Conservation (phyloP, 1,284 basidiomycete species). For the Vanrija sp. region DNA sequence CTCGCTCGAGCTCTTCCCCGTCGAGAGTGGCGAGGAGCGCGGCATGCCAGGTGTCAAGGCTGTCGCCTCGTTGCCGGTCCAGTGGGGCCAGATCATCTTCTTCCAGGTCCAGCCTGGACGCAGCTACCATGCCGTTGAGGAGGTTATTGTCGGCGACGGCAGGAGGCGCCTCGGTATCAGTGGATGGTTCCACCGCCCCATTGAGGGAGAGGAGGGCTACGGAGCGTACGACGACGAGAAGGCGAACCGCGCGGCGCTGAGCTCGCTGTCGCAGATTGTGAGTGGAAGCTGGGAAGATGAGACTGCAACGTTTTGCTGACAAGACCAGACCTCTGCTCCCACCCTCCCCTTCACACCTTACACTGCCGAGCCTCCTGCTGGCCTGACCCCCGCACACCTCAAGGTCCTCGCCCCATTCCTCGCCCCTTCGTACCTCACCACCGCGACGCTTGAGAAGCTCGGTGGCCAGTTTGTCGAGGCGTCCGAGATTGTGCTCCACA, state of each 20-base stretch:
- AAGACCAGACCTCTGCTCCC: slow-evolving; percentile 58
- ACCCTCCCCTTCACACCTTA: slow-evolving; percentile 49
- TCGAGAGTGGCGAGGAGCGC: slow-evolving; percentile 45
- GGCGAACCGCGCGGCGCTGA: slow-evolving; percentile 65
- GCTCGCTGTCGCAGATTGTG: slow-evolving; percentile 49
- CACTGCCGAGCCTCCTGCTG: slow-evolving; percentile 39
- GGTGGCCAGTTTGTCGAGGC: slow-evolving; percentile 79
- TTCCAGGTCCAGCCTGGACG: slow-evolving; percentile 74
- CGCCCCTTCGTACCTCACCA: slow-evolving; percentile 84
- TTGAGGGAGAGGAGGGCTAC: slow-evolving; percentile 87
- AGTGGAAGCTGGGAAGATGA: slow-evolving; percentile 8
- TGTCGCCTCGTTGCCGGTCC: slow-evolving; percentile 46
- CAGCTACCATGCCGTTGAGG: slow-evolving; percentile 96
- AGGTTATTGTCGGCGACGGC: slow-evolving; percentile 80
- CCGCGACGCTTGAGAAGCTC: slow-evolving; percentile 74
- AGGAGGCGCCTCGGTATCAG: slow-evolving; percentile 79
- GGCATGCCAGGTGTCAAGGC: slow-evolving; percentile 44
- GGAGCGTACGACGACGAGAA: slow-evolving; percentile 59
- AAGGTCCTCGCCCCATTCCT: slow-evolving; percentile 75
- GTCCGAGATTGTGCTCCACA: slow-evolving; percentile 84
- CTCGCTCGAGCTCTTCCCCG: slow-evolving; percentile 90
- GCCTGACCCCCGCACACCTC: slow-evolving; percentile 60
- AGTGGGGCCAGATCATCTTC: slow-evolving; percentile 96
- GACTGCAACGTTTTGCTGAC: not conserved
- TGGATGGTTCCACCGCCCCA: slow-evolving; percentile 93